Percentiles rank a stretch among this genome's conserved stretches.
These are phyloP conservation scores for Cladophialophora immunda DNA, from an alignment of 2,329 filamentous ascomycete species.

Conservation along the genomic window DNA sequence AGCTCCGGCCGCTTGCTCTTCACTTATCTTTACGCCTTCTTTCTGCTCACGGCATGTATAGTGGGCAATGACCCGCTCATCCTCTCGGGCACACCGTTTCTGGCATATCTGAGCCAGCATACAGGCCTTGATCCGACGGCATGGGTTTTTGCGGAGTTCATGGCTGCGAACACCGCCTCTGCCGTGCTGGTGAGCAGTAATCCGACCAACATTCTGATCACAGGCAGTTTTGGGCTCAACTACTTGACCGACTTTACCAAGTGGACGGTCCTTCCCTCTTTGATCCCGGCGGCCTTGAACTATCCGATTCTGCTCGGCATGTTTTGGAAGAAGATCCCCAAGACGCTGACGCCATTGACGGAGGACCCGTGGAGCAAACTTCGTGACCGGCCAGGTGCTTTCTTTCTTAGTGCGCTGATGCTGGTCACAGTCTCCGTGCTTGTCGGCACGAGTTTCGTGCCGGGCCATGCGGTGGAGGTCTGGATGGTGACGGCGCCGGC, in stretches of 20 bases:
- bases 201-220: conserved; percentile 61
- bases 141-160: conserved; percentile 42
- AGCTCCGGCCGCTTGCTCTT: conserved; percentile 40
- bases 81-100: conserved; percentile 41
- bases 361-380: conserved; percentile 41
- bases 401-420: conserved; percentile 39
- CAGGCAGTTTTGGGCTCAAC: conserved; percentile 40
- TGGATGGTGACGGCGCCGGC: conserved; percentile 42
- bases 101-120: conserved; percentile 40
- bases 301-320: conserved; percentile 40
- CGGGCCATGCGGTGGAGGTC: conserved; percentile 38
- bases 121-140: conserved; percentile 38
- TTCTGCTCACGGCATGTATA: conserved; percentile 39
- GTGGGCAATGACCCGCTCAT: conserved; percentile 42
- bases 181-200: conserved; percentile 81
- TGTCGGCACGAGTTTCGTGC: conserved; percentile 42
- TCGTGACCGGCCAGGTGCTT: conserved; percentile 37
- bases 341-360: conserved; percentile 37
- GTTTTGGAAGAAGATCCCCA: conserved; percentile 41
- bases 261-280: conserved; percentile 41
- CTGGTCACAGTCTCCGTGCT: conserved; percentile 40
- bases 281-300: conserved; percentile 39
- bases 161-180: conserved; percentile 66
- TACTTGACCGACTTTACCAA: conserved; percentile 42
- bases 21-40: conserved; percentile 41